Base-by-base conservation (phyloP, 1,284 basidiomycete species). In the Porogramme epimiltina region DNA sequence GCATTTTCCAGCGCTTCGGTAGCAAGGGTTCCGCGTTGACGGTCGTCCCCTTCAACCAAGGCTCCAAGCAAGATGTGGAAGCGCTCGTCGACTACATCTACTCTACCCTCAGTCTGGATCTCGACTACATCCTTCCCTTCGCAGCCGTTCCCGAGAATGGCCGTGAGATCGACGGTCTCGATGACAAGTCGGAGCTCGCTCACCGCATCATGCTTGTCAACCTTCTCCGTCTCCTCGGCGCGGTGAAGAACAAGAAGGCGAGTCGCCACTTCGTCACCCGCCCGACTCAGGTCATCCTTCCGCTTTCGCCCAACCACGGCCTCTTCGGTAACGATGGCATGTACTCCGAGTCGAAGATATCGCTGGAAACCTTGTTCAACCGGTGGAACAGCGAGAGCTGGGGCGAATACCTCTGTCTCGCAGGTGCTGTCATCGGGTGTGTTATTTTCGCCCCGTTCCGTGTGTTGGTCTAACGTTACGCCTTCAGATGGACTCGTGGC, bases 111-210 rank as follows among this genome's bases (percentile, higher is more conserved):
- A 89, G 89, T 43, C 85, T 99, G 76, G 96, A 99, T 75, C 83
- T 99, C 55, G 96, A 99, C 74, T 98, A 98, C 74, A 92, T 99
- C 65, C 84, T 98, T 57, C 96, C 96, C 37, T 99, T 99, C 73
- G 97, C 96, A 50, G 97, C 95, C 54, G 90, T 99, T 43, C 95
- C 97, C 13, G 97, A 98, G 74, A 98, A 98, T 66, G 96, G 97
- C 42, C 90, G 96, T 56, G 94, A 98, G 74, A 99, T 99, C 55
- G 96, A 99, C 65, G 86, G 90, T 24, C 79, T 99, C 56, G 97
- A 98, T 69, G 97, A 99, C 77, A 91, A 91, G 71, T 98, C 96
- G 13, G 96, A 99, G 73, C 84, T 99, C 39, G 96, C 97, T 18
- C 97, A 99, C 72, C 89, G 97, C 55, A 94, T 97, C 77, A 97